phyloP scores from a whole-genome alignment of 805 yeast genomes.

The Clavispora fructus region DNA sequence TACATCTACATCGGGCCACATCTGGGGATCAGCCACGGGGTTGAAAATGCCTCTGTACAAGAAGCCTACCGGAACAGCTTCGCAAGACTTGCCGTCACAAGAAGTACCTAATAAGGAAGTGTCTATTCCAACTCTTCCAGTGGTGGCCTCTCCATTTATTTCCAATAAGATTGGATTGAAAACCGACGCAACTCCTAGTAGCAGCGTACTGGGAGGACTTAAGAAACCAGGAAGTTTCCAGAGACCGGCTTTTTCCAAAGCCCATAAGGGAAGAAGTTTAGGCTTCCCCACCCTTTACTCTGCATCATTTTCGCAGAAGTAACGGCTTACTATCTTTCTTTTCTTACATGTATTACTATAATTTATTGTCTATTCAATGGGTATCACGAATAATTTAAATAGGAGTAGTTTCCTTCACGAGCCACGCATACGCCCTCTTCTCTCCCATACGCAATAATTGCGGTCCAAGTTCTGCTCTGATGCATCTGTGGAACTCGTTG shows the following conservation, averaged over 20 bases:
- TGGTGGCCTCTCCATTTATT: slow-evolving; percentile 10
- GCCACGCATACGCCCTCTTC: slow-evolving; percentile 63
- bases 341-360: neutral
- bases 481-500: slow-evolving; percentile 31
- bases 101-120: neutral
- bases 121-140: neutral
- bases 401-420: slow-evolving; percentile 57
- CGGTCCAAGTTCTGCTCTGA: slow-evolving; percentile 26
- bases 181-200: neutral
- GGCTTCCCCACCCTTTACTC: slow-evolving; percentile 15
- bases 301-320: slow-evolving; percentile 10
- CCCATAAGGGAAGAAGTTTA: slow-evolving; percentile 4
- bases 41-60: slow-evolving; percentile 15
- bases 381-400: neutral
- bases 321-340: neutral
- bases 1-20: slow-evolving; percentile 1
- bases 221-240: slow-evolving; percentile 13
- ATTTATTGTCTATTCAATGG: neutral
- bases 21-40: slow-evolving; percentile 2
- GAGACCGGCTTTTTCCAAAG: slow-evolving; percentile 9
- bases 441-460: slow-evolving; percentile 48
- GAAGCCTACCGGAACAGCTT: slow-evolving; percentile 3
- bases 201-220: slow-evolving; percentile 2
- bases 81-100: neutral
- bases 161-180: slow-evolving; percentile 11